Conservation (phyloP, 441 rosid genomes). For the Pelargonium cotyledonis region DNA sequence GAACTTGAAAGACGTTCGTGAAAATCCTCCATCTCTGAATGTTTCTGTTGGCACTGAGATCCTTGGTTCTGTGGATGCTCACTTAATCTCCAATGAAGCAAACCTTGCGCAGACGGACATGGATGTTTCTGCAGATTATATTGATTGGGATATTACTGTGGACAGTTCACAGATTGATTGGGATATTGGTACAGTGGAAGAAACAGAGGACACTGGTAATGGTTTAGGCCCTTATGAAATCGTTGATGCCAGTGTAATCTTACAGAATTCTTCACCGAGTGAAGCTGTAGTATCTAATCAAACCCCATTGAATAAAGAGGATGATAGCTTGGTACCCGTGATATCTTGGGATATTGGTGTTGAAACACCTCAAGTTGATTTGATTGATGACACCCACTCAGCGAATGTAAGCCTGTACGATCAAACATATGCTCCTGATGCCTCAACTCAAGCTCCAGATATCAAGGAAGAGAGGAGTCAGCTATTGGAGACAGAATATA, state of each 20-base stretch:
- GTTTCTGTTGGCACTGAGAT: conserved; percentile 52
- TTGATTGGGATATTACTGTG: conserved; percentile 93
- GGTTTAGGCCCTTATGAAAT: conserved; percentile 92
- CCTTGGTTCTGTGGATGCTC: conserved; percentile 37
- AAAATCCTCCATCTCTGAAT: conserved; percentile 66
- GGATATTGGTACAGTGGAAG: conserved; percentile 86
- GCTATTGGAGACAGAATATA: conserved; percentile 78
- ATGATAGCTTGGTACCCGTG: conserved; percentile 37
- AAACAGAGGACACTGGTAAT: conserved; percentile 61
- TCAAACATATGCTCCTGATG: conserved; percentile 35
- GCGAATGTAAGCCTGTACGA: conserved; percentile 32
- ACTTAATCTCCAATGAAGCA: conserved; percentile 33
- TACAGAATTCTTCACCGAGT: conserved; percentile 34
- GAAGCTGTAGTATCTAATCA: conserved; percentile 36
- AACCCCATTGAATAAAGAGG: conserved; percentile 30
- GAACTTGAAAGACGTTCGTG: conserved; percentile 63
- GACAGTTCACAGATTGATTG: conserved; percentile 79
- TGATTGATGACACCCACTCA: conserved; percentile 40
- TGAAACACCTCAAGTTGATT: conserved; percentile 76
- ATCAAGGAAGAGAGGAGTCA: conserved; percentile 63
- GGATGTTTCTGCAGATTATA: conserved; percentile 46
- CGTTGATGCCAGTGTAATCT: conserved; percentile 71
- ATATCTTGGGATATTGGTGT: conserved; percentile 89
- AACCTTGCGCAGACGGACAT: conserved; percentile 30
- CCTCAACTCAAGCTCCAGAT: conserved; percentile 34